Percentiles rank a stretch among this genome's conserved stretches.
These are phyloP conservation scores for Fagus sylvatica DNA, from an alignment of 306 rosid genomes.

Conservation along the genomic window DNA sequence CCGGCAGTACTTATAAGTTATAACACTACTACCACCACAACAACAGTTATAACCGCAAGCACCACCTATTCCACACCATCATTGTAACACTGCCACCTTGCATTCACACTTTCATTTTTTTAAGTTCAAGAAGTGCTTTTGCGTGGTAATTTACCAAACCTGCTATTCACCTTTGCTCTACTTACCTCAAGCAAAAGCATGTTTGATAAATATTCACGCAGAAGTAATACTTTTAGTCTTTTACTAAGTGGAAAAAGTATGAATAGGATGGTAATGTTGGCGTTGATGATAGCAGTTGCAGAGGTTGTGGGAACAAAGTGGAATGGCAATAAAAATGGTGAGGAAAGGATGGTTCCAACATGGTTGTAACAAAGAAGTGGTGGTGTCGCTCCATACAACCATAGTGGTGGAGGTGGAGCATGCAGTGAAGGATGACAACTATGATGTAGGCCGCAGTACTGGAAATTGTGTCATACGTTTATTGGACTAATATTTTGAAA, in stretches of 20 bases:
- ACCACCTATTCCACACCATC: neutral
- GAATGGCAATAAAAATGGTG: neutral
- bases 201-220: neutral
- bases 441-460: neutral
- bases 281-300: neutral
- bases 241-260: conserved; percentile 3
- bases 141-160: neutral
- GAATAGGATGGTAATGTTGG: conserved; percentile 15
- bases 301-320: neutral
- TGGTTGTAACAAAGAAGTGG: neutral
- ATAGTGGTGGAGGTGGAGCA: neutral
- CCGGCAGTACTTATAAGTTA: neutral
- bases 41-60: neutral
- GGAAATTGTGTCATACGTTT: neutral
- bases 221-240: neutral
- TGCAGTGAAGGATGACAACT: neutral
- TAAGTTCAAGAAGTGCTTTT: neutral
- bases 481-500: too few relatives aligned
- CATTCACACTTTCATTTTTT: neutral
- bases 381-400: neutral
- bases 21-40: neutral
- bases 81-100: neutral
- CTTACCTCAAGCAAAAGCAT: conserved; percentile 1
- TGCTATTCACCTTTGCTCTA: neutral
- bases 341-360: neutral